Conservation (phyloP, 345 rosid genomes). For the Streptanthus diversifolius region DNA sequence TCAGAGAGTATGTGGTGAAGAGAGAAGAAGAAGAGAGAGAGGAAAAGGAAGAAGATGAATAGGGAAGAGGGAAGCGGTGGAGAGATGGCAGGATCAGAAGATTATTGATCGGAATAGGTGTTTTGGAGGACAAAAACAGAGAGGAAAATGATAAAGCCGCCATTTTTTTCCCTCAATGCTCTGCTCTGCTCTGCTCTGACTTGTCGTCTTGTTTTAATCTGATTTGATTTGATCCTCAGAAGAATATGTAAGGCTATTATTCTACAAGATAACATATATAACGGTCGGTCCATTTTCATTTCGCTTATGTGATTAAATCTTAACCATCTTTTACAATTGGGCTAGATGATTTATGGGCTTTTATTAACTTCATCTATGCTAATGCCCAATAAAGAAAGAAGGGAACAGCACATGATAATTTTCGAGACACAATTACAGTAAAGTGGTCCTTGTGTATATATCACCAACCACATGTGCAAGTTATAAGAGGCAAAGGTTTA, state of each 20-base stretch:
- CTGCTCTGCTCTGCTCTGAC: background rate
- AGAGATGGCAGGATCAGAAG: slow-evolving; percentile 21
- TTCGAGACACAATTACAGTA: too few relatives aligned
- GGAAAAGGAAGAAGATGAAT: slow-evolving; percentile 28
- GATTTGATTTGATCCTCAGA: slow-evolving; percentile 21
- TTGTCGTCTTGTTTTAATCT: background rate
- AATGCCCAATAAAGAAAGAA: background rate
- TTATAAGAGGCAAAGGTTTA: too few relatives aligned
- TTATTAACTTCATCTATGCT: background rate
- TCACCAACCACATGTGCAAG: too few relatives aligned
- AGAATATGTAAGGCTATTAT: slow-evolving; percentile 18
- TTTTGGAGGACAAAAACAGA: slow-evolving; percentile 33
- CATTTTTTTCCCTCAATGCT: slow-evolving; percentile 1
- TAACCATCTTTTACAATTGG: background rate
- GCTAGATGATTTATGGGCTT: background rate
- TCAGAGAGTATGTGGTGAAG: slow-evolving; percentile 21
- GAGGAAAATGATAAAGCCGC: slow-evolving; percentile 30
- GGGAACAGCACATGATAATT: too few relatives aligned
- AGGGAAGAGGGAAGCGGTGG: slow-evolving; percentile 30
- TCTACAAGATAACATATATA: slow-evolving; percentile 21
- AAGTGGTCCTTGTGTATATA: too few relatives aligned
- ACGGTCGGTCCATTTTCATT: slow-evolving; percentile 22
- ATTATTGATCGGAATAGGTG: slow-evolving; percentile 21
- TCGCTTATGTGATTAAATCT: background rate
- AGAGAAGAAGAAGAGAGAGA: slow-evolving; percentile 34